These are phyloP conservation scores for Pseudevernia furfuracea DNA, from an alignment of 495 filamentous ascomycete genomes.

Conservation along the genomic window DNA sequence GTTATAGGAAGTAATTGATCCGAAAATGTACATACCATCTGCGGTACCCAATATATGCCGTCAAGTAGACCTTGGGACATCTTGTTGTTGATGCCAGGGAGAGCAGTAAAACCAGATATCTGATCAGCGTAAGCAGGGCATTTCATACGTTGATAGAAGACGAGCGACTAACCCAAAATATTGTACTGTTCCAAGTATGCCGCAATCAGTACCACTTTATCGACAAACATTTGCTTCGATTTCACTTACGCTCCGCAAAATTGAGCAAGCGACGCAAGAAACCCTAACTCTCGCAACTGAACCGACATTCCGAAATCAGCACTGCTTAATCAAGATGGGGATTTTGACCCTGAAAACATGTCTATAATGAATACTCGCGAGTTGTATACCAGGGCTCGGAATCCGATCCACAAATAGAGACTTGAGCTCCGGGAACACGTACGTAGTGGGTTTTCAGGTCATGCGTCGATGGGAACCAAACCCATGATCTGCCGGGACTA, in stretches of 20 bases:
- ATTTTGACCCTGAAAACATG: not conserved
- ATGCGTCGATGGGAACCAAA: conserved; percentile 51
- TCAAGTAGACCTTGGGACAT: conserved; percentile 42
- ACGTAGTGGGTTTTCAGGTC: conserved; percentile 55
- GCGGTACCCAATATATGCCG: conserved; percentile 59
- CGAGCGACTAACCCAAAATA: conserved; percentile 37
- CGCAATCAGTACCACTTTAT: not conserved
- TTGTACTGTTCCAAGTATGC: conserved; percentile 27
- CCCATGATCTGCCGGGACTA: conserved; percentile 37
- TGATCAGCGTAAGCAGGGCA: not conserved
- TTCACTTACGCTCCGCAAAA: conserved; percentile 44
- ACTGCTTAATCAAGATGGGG: not conserved
- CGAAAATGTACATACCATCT: conserved; percentile 53
- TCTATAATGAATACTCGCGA: not conserved
- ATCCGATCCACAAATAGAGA: not conserved
- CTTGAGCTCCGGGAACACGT: not conserved
- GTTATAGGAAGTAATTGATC: not conserved
- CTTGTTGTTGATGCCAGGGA: conserved; percentile 50
- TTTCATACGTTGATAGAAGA: not conserved
- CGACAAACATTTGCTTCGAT: not conserved
- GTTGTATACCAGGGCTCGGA: not conserved
- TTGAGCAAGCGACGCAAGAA: conserved; percentile 55
- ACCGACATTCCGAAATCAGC: not conserved
- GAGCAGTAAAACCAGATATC: conserved; percentile 57
- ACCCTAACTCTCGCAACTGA: conserved; percentile 54